Evolutionary conservation across 768 basidiomycete genomes (phyloP).

Genomic region (Mycena rebaudengoi): DNA sequence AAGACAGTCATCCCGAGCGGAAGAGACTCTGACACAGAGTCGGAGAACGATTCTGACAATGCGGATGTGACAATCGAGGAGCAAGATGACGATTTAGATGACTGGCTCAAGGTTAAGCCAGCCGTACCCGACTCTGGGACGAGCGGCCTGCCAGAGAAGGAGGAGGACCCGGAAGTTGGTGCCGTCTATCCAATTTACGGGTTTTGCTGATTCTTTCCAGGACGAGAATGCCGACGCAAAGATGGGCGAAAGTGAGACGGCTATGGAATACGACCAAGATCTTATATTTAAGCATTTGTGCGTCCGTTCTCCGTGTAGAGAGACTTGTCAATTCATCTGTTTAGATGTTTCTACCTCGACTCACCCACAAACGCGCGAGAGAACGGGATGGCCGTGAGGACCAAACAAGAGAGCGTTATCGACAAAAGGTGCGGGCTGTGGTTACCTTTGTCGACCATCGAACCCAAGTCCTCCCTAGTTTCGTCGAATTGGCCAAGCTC

Average conservation of each 20-base stretch:
- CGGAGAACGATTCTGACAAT: constrained; percentile 76
- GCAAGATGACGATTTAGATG: constrained; percentile 40
- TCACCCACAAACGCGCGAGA: constrained; percentile 74
- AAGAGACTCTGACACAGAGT: constrained; percentile 61
- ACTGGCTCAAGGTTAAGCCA: constrained; percentile 49
- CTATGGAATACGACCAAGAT: constrained; percentile 81
- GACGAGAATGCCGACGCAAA: constrained; percentile 40
- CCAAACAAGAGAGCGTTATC: constrained; percentile 62
- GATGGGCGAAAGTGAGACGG: constrained; percentile 79
- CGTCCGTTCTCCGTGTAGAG: constrained; percentile 36
- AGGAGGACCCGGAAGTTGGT: constrained; percentile 15
- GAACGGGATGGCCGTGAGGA: constrained; percentile 67
- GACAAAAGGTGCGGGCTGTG: constrained; percentile 54
- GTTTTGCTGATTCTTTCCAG: constrained; percentile 17
- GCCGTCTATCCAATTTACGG: neutral
- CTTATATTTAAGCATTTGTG: constrained; percentile 87
- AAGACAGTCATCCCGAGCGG: constrained; percentile 32
- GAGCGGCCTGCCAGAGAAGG: neutral
- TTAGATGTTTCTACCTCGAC: constrained; percentile 90
- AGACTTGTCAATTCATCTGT: constrained; percentile 9
- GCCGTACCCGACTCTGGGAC: constrained; percentile 12
- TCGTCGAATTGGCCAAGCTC: constrained; percentile 55
- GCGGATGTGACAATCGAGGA: constrained; percentile 57
- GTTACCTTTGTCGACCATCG: neutral
- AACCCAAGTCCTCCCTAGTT: constrained; percentile 54